These are phyloP conservation scores for Ophiostoma sp. DNA, from an alignment of 2,329 filamentous ascomycete species.

Conservation along the genomic window DNA sequence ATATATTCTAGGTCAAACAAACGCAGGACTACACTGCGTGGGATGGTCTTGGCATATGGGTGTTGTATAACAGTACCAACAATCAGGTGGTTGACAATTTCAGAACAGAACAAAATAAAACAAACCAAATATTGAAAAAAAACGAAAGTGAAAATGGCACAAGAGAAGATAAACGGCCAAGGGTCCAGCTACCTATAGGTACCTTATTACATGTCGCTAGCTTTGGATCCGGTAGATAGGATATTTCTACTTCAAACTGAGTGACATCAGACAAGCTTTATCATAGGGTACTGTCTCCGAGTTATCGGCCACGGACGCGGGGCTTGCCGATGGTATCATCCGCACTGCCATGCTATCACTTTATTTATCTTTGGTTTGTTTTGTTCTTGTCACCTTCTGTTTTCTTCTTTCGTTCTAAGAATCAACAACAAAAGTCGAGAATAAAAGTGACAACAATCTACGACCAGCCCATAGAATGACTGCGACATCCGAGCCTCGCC, in stretches of 20 bases:
- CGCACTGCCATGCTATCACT: neutral
- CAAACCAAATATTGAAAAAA: too few relatives aligned
- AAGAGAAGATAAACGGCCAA: neutral
- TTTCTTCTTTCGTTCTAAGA: neutral
- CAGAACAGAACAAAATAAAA: too few relatives aligned
- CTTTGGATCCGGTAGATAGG: too few relatives aligned
- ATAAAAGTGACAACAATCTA: too few relatives aligned
- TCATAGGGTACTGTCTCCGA: neutral
- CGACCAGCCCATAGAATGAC: neutral
- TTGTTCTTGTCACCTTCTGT: neutral
- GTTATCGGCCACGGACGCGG: neutral
- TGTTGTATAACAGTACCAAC: neutral
- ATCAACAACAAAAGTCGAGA: neutral
- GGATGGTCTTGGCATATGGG: neutral
- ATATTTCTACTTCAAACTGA: neutral
- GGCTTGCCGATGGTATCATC: constrained; percentile 10
- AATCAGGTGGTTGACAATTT: too few relatives aligned
- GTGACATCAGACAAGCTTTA: constrained; percentile 9
- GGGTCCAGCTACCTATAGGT: neutral
- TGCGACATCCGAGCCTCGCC: neutral
- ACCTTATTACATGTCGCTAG: neutral
- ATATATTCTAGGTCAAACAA: neutral
- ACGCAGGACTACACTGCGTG: neutral
- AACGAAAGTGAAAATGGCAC: neutral
- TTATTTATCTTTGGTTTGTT: neutral